phyloP scores from a whole-genome alignment of 2,329 filamentous ascomycete genomes.

The Nigrospora osmanthi region DNA sequence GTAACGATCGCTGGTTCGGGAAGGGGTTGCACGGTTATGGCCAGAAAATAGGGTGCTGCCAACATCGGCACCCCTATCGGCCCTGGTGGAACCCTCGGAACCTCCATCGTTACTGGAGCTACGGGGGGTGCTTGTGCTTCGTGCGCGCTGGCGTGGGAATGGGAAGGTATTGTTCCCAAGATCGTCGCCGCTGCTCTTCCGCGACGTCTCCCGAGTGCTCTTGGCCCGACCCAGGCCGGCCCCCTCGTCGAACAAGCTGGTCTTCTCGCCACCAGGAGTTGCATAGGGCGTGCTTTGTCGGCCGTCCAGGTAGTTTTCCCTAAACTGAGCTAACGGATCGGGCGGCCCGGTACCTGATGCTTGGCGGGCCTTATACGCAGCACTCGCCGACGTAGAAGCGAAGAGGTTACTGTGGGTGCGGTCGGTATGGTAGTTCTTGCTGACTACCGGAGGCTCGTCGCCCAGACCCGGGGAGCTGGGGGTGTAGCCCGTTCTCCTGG shows the following conservation, averaged over 20 bases:
- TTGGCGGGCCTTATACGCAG: slow-evolving; percentile 5
- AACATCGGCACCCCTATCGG: slow-evolving; percentile 4
- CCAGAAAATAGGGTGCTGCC: slow-evolving; percentile 5
- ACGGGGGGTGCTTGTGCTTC: slow-evolving; percentile 18
- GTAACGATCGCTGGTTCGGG: slow-evolving; percentile 12
- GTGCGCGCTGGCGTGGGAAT: slow-evolving; percentile 14
- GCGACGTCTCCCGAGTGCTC: slow-evolving; percentile 32
- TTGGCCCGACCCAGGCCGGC: slow-evolving; percentile 33
- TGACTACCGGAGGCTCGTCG: slow-evolving; percentile 45
- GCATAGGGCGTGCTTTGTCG: slow-evolving; percentile 52
- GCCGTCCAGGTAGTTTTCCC: slow-evolving; percentile 34
- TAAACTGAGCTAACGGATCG: slow-evolving; percentile 42
- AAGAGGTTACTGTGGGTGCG: slow-evolving; percentile 19
- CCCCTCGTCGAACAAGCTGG: slow-evolving; percentile 44
- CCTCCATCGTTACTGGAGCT: slow-evolving; percentile 18
- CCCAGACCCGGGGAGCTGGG: slow-evolving; percentile 38
- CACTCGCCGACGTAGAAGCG: slow-evolving; percentile 14
- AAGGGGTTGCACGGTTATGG: slow-evolving; percentile 5
- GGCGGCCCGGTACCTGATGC: slow-evolving; percentile 16
- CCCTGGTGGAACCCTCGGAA: slow-evolving; percentile 14
- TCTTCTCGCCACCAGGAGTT: slow-evolving; percentile 49
- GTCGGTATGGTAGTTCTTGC: slow-evolving; percentile 40
- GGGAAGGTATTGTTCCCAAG: slow-evolving; percentile 4
- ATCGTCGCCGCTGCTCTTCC: slow-evolving; percentile 15
- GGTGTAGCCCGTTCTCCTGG: slow-evolving; percentile 38